Evolutionary conservation across 352 stramenopile genomes (phyloP).

Genomic region (Phytophthora vignae): DNA sequence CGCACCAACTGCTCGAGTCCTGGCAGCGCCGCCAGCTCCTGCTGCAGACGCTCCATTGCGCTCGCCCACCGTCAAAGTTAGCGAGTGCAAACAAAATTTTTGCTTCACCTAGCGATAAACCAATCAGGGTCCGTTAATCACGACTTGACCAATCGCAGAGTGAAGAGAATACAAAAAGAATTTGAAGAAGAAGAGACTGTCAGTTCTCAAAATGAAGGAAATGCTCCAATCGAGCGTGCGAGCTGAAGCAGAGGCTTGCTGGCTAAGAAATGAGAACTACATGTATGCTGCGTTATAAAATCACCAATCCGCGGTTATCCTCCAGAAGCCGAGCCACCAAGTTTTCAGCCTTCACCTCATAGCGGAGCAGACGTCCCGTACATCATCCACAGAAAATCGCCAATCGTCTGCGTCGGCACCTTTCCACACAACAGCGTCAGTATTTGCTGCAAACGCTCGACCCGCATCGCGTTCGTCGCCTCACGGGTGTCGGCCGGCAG

Average conservation of each 20-base stretch:
- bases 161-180: neutral
- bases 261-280: no score
- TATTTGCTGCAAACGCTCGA: neutral
- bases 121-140: neutral
- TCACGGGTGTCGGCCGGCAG: neutral
- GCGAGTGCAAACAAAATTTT: neutral
- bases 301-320: no score
- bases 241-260: no score
- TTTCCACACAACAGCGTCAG: neutral
- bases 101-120: neutral
- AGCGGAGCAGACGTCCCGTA: neutral
- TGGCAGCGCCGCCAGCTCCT: slow-evolving; percentile 44
- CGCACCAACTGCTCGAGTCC: slow-evolving; percentile 44
- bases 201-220: neutral
- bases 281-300: no score
- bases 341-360: neutral
- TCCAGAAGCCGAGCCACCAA: no score
- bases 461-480: neutral
- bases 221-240: no score
- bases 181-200: neutral
- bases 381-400: neutral
- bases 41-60: slow-evolving; percentile 36
- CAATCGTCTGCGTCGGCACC: neutral
- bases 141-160: neutral
- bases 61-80: neutral